Evolutionary conservation across 768 basidiomycete species (phyloP).

Genomic region (Russula foetens): DNA sequence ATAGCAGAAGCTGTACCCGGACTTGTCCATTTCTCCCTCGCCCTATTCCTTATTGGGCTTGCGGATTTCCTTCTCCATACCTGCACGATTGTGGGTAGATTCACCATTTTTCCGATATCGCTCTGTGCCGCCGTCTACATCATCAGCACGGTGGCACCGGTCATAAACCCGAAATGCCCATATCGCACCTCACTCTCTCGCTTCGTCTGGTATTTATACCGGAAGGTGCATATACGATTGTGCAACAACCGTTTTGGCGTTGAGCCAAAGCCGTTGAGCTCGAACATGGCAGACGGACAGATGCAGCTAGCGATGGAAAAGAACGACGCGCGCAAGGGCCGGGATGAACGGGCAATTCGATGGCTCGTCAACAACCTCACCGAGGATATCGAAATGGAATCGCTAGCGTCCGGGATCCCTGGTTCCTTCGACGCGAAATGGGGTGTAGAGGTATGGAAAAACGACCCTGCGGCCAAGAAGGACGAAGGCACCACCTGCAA

Average conservation of each 20-base stretch:
- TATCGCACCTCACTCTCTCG: slow-evolving; percentile 7
- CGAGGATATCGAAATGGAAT: slow-evolving; percentile 12
- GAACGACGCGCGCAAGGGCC: not conserved
- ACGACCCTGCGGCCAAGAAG: not conserved
- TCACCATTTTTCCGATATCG: not conserved
- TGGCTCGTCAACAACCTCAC: slow-evolving; percentile 4
- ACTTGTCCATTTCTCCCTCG: slow-evolving; percentile 40
- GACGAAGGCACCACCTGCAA: not conserved
- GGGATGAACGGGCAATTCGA: slow-evolving; percentile 12
- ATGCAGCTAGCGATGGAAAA: slow-evolving; percentile 15
- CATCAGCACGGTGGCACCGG: slow-evolving; percentile 5
- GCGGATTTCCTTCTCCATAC: slow-evolving; percentile 35
- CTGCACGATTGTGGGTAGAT: slow-evolving; percentile 4
- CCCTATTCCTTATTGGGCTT: slow-evolving; percentile 43
- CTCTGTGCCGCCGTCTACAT: slow-evolving; percentile 9
- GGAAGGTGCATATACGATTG: not conserved
- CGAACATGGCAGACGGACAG: slow-evolving; percentile 13
- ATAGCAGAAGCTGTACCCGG: slow-evolving; percentile 39
- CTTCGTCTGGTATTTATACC: slow-evolving; percentile 6
- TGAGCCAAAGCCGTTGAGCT: not conserved
- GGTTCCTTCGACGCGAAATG: slow-evolving; percentile 8
- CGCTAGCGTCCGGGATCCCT: slow-evolving; percentile 7
- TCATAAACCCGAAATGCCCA: slow-evolving; percentile 3
- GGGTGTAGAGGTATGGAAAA: slow-evolving; percentile 5
- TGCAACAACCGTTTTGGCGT: not conserved